Evolutionary conservation across 1,284 basidiomycete genomes (phyloP), one percentile per base, ranked within the genome.

Genomic region (Ceratobasidium papillatum): DNA sequence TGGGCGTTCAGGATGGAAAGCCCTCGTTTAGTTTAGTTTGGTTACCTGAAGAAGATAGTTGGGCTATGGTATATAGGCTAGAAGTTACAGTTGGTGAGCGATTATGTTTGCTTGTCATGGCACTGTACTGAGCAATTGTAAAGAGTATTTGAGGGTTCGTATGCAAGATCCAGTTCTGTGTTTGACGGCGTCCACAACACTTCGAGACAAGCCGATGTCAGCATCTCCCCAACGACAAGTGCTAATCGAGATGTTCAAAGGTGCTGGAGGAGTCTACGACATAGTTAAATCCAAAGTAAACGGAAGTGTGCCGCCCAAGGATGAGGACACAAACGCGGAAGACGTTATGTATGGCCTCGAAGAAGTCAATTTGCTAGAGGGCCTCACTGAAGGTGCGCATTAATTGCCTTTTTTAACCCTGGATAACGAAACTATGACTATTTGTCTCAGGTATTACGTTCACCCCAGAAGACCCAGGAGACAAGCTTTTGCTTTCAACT

Each of bases 341-440:
- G 79, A 79, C 12, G 74, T 77, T 36, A 52, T 81, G 34, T 81
- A 81, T 19, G 87, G 87, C 0, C 85, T 95, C 43, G 88, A 92
- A 78, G 93, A 96, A 82, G 89, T 94, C 0, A 94, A 96, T 79
- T 84, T 96, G 0, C 83, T 96, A 0, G 88, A 89, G 59, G 91
- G 91, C 1, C 82, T 92, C 0, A 81, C 84, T 19, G 82, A 85
- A 56, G 87, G 90, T 88, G 78, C 71, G 81, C 2, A 38, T 2
- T 8, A n/a, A n/a, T 47, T 19, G 45, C 19, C 19, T 80, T 75
- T 54, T 30, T 32, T 32, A 30, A 17, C 19, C 43, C 45, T 65
- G 62, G 38, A 30, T 36, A 64, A 54, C 22, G 63, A 43, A 62
- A 61, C 38, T 27, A 34, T 19, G 38, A 11, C 58, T 8, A n/a